These are phyloP conservation scores for Wickerhamiella qilinensis DNA, from an alignment of 805 yeast genomes.

Conservation along the genomic window DNA sequence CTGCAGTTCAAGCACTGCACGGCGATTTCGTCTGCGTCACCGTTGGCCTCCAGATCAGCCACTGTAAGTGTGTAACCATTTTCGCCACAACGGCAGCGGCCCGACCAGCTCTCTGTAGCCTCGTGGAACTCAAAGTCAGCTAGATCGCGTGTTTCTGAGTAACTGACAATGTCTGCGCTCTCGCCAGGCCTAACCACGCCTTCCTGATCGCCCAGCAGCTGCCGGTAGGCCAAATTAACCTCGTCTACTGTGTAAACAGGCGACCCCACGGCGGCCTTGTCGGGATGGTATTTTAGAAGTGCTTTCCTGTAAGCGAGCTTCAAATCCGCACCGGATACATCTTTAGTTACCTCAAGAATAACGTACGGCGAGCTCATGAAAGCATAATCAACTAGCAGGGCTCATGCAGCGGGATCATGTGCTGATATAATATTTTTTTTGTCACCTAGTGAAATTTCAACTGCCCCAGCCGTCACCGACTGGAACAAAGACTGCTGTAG, in stretches of 20 bases:
- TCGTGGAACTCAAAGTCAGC: constrained; percentile 29
- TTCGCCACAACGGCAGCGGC: constrained; percentile 26
- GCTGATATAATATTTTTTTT: neutral
- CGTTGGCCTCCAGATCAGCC: constrained; percentile 38
- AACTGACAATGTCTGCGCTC: constrained; percentile 37
- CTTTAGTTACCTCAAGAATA: constrained; percentile 33
- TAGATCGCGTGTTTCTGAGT: constrained; percentile 49
- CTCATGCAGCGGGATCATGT: neutral
- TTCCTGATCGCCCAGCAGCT: constrained; percentile 29
- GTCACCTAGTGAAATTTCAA: no score
- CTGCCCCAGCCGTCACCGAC: no score
- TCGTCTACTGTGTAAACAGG: constrained; percentile 23
- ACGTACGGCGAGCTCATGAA: constrained; percentile 37
- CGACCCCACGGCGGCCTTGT: constrained; percentile 33
- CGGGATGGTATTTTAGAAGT: constrained; percentile 63
- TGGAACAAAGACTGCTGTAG: neutral
- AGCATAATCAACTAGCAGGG: neutral
- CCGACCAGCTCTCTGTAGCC: constrained; percentile 18
- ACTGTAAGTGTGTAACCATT: constrained; percentile 48
- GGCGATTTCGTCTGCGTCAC: constrained; percentile 44
- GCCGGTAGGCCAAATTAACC: constrained; percentile 46
- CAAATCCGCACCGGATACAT: constrained; percentile 27
- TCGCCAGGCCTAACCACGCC: constrained; percentile 37
- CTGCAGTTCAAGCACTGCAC: constrained; percentile 77
- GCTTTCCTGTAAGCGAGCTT: constrained; percentile 47